These are phyloP conservation scores for Talaromyces adpressus DNA, from an alignment of 495 filamentous ascomycete genomes.

Conservation along the genomic window DNA sequence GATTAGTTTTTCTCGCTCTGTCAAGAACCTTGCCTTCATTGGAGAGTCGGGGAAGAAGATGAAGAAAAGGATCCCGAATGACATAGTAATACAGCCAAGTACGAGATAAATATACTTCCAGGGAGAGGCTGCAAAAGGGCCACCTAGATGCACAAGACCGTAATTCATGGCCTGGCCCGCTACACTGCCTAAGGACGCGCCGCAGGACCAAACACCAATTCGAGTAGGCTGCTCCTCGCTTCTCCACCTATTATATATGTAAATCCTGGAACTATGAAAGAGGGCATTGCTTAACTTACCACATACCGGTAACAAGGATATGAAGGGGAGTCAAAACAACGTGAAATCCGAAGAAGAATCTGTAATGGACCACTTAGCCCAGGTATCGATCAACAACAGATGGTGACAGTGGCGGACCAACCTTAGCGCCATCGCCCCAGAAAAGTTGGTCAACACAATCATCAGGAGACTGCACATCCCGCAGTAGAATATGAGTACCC, in stretches of 20 bases:
- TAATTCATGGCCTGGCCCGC: background rate
- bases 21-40: slow-evolving; percentile 47
- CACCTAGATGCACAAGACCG: background rate
- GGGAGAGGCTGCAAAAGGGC: background rate
- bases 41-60: slow-evolving; percentile 48
- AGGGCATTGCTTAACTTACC: background rate
- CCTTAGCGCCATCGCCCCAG: background rate
- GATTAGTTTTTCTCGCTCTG: slow-evolving; percentile 37
- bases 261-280: background rate
- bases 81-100: slow-evolving; percentile 49
- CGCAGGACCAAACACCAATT: background rate
- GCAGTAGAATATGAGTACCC: background rate
- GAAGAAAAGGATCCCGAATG: slow-evolving; percentile 41
- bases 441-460: background rate
- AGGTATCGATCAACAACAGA: background rate
- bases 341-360: background rate
- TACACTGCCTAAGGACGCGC: background rate
- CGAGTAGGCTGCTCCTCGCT: background rate
- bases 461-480: background rate
- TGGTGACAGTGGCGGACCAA: background rate
- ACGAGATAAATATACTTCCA: slow-evolving; percentile 49
- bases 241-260: slow-evolving; percentile 1
- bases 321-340: background rate
- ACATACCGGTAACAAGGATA: slow-evolving; percentile 1
- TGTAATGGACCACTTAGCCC: background rate